These are phyloP conservation scores for Colletotrichum kahawae DNA, from an alignment of 2,329 filamentous ascomycete genomes.

Conservation along the genomic window DNA sequence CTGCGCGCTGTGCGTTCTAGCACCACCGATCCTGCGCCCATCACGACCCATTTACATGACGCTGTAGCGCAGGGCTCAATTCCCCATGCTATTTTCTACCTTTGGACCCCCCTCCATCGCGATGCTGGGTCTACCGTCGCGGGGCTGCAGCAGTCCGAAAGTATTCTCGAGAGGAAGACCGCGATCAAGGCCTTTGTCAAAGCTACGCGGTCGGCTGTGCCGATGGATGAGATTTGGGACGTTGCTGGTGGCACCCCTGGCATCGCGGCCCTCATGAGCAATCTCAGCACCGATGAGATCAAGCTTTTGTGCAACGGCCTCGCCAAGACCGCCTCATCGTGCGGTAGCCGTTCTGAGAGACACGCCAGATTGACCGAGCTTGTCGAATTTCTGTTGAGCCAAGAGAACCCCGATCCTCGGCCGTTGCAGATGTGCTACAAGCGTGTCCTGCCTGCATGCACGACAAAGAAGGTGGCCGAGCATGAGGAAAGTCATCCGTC, in stretches of 20 bases:
- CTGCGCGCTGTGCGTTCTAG: neutral
- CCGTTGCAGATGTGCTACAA: neutral
- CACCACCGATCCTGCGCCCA: neutral
- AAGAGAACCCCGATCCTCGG: neutral
- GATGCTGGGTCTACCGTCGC: neutral
- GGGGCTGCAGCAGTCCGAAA: neutral
- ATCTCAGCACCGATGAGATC: neutral
- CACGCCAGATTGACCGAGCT: neutral
- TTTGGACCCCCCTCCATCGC: neutral
- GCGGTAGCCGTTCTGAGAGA: neutral
- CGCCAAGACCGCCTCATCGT: neutral
- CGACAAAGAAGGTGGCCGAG: neutral
- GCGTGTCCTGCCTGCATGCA: neutral
- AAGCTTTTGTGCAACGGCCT: neutral
- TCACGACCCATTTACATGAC: neutral
- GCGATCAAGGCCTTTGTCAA: neutral
- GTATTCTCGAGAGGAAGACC: neutral
- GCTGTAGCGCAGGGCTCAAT: neutral
- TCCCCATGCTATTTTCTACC: neutral
- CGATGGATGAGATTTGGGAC: neutral
- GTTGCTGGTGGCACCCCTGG: neutral
- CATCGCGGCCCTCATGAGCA: neutral
- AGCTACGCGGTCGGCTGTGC: neutral
- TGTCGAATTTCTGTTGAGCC: neutral
- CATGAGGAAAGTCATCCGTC: neutral